Percentiles rank a stretch among this genome's conserved stretches.
Conservation (phyloP, 345 rosid genomes). For the Citrus maxima region DNA sequence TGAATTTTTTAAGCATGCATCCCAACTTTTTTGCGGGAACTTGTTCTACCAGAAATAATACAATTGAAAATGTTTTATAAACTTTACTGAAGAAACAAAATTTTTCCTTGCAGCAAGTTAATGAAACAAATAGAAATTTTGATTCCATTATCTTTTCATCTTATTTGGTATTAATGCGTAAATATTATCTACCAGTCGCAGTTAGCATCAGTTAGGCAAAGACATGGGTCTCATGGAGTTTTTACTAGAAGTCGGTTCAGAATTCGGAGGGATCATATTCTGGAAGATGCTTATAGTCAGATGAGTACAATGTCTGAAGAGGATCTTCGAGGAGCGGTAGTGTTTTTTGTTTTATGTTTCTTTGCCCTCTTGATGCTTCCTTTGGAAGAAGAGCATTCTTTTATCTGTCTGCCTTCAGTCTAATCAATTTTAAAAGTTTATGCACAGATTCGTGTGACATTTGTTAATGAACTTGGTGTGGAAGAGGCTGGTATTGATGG, state of each 20-base stretch:
- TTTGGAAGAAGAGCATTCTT: background rate
- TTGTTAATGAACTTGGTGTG: slow-evolving; percentile 95
- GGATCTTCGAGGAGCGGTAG: slow-evolving; percentile 91
- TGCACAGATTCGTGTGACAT: slow-evolving; percentile 88
- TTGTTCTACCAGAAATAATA: background rate
- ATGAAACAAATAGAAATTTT: background rate
- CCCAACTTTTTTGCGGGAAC: background rate
- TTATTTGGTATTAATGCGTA: slow-evolving; percentile 2
- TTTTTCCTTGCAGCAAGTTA: slow-evolving; percentile 9
- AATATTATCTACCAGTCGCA: slow-evolving; percentile 56
- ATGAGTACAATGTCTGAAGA: slow-evolving; percentile 93
- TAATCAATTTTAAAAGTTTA: slow-evolving; percentile 23
- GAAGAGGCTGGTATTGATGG: slow-evolving; percentile 99
- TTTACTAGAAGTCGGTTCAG: slow-evolving; percentile 81
- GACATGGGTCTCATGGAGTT: slow-evolving; percentile 66
- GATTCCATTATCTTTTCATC: slow-evolving; percentile 6
- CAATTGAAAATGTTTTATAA: background rate
- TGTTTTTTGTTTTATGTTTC: slow-evolving; percentile 13
- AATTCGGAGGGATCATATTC: slow-evolving; percentile 89
- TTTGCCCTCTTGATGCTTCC: slow-evolving; percentile 4
- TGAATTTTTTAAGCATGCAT: background rate
- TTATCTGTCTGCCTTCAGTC: background rate
- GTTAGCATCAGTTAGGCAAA: slow-evolving; percentile 66
- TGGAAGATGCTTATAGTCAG: slow-evolving; percentile 98
- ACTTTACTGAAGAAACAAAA: background rate